These are phyloP conservation scores for Fusarium poae DNA, from an alignment of 2,329 filamentous ascomycete species.

Conservation along the genomic window DNA sequence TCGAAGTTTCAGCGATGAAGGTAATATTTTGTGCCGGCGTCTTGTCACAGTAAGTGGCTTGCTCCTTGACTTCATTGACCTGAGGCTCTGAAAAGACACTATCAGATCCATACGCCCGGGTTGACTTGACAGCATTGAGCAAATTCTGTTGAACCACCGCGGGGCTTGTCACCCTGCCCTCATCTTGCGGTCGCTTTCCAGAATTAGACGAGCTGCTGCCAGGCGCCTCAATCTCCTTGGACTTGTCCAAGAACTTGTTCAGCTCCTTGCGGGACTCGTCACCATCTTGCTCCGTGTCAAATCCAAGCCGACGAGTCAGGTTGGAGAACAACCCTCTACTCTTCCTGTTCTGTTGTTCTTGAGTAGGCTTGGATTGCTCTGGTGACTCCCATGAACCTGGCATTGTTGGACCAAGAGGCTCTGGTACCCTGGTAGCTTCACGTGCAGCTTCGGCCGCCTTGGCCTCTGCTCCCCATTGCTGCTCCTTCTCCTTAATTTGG, in stretches of 20 bases:
- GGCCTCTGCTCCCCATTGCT: slow-evolving; percentile 57
- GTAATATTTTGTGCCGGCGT: slow-evolving; percentile 79
- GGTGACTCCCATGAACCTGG: slow-evolving; percentile 82
- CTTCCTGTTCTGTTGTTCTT: slow-evolving; percentile 55
- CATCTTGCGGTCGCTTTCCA: slow-evolving; percentile 53
- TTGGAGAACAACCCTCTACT: slow-evolving; percentile 75
- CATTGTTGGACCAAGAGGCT: slow-evolving; percentile 65
- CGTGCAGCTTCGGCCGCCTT: slow-evolving; percentile 57
- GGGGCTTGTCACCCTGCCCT: slow-evolving; percentile 70
- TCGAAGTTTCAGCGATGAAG: slow-evolving; percentile 76
- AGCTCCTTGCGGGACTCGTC: slow-evolving; percentile 59
- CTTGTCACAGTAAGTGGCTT: slow-evolving; percentile 87
- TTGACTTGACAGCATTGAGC: slow-evolving; percentile 81
- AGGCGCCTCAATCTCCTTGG: slow-evolving; percentile 40
- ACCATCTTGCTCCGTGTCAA: slow-evolving; percentile 66
- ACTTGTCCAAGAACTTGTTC: slow-evolving; percentile 59
- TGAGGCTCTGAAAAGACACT: slow-evolving; percentile 79
- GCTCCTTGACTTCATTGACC: slow-evolving; percentile 81
- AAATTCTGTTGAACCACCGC: slow-evolving; percentile 77
- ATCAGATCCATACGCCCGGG: slow-evolving; percentile 80
- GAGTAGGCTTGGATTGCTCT: slow-evolving; percentile 58
- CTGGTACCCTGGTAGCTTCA: slow-evolving; percentile 58
- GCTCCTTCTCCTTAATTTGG: slow-evolving; percentile 69
- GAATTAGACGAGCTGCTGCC: slow-evolving; percentile 28
- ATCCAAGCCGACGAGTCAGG: slow-evolving; percentile 75